Percentiles rank a stretch among this genome's conserved stretches.
These are phyloP conservation scores for Wickerhamiella allomyrinae DNA, from an alignment of 805 yeast genomes.

Conservation along the genomic window DNA sequence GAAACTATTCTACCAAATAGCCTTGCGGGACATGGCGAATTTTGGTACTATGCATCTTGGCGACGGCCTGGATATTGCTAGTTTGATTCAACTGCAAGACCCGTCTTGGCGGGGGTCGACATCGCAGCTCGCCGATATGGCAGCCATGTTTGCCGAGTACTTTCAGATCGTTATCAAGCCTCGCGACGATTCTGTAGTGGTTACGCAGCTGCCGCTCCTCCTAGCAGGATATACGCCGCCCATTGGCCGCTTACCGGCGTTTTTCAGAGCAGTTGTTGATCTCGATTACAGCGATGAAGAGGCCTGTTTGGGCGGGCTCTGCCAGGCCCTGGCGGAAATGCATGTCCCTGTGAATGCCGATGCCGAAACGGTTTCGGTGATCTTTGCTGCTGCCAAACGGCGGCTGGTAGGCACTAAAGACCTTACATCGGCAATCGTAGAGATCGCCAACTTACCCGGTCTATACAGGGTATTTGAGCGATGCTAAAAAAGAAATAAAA, in stretches of 20 bases:
- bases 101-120: constrained; percentile 9
- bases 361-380: constrained; percentile 19
- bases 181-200: constrained; percentile 21
- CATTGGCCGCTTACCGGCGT: constrained; percentile 46
- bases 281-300: constrained; percentile 57
- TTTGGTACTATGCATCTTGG: constrained; percentile 46
- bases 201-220: constrained; percentile 53
- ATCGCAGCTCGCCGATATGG: constrained; percentile 33
- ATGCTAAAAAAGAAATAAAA: constrained; percentile 30
- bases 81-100: constrained; percentile 23
- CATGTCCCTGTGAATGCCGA: constrained; percentile 50
- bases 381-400: constrained; percentile 54
- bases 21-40: constrained; percentile 63
- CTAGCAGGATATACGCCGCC: constrained; percentile 51
- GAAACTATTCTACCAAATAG: constrained; percentile 71
- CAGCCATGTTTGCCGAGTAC: constrained; percentile 63
- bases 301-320: constrained; percentile 49
- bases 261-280: constrained; percentile 42
- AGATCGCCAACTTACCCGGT: constrained; percentile 85
- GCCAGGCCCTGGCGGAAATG: constrained; percentile 55
- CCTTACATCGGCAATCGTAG: constrained; percentile 45
- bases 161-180: constrained; percentile 38
- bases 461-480: constrained; percentile 85
- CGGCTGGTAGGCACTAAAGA: constrained; percentile 49
- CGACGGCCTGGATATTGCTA: constrained; percentile 25